Evolutionary conservation across 352 stramenopile species (phyloP).

Genomic region (Phytophthora cactorum): DNA sequence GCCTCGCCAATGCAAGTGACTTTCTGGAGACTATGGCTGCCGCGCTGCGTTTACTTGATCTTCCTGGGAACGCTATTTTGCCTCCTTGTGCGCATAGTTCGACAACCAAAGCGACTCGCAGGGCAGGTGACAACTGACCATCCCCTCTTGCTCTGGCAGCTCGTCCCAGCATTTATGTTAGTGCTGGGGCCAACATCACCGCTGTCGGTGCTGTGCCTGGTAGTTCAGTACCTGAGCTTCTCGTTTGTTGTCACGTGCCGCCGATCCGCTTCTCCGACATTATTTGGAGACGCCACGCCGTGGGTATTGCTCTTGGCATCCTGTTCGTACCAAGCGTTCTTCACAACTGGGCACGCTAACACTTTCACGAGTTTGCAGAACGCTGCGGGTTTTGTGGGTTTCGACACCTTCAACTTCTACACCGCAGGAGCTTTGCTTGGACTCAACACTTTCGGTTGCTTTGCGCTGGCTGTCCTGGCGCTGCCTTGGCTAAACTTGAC

Average conservation of each 20-base stretch:
- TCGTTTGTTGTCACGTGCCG: slow-evolving; percentile 33
- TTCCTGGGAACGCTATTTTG: slow-evolving; percentile 33
- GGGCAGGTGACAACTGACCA: slow-evolving; percentile 9
- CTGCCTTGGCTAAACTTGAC: slow-evolving; percentile 41
- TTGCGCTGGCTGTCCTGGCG: slow-evolving; percentile 49
- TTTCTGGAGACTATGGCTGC: slow-evolving; percentile 63
- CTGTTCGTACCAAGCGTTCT: slow-evolving; percentile 78
- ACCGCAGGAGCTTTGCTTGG: slow-evolving; percentile 74
- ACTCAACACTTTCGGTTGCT: slow-evolving; percentile 90
- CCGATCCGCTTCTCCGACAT: slow-evolving; percentile 7
- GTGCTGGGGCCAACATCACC: slow-evolving; percentile 74
- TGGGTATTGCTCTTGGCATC: slow-evolving; percentile 70
- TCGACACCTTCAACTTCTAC: slow-evolving; percentile 88
- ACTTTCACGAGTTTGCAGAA: slow-evolving; percentile 93
- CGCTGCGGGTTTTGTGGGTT: slow-evolving; percentile 87
- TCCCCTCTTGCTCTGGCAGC: slow-evolving; percentile 48
- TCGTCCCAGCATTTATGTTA: slow-evolving; percentile 60
- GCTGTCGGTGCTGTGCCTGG: slow-evolving; percentile 51
- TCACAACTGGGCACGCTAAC: slow-evolving; percentile 89
- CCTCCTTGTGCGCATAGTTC: slow-evolving; percentile 17
- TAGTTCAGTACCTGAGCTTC: slow-evolving; percentile 58
- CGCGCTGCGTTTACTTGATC: slow-evolving; percentile 56
- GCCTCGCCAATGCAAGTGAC: slow-evolving; percentile 40
- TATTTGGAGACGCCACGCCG: slow-evolving; percentile 25
- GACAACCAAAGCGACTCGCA: slow-evolving; percentile 5